Percentiles rank a stretch among this genome's conserved stretches.
Evolutionary conservation across 352 stramenopile genomes (phyloP).

Genomic region (Pythium biforme): DNA sequence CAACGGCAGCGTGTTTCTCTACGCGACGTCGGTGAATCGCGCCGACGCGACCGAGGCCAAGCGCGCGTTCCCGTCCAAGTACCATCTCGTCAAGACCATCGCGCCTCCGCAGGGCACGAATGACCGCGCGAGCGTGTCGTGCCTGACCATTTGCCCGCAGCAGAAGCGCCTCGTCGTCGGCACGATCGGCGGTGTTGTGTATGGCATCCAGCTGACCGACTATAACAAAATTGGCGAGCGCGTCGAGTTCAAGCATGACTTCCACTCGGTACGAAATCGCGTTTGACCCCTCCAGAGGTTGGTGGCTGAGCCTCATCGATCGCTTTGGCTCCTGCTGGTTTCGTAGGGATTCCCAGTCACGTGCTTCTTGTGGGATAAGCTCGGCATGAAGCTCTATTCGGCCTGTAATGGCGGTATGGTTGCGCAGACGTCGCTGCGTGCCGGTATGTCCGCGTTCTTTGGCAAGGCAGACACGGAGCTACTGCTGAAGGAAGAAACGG

Average conservation of each 20-base stretch:
- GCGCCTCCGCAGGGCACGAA: conserved; percentile 53
- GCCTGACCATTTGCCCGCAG: conserved; percentile 75
- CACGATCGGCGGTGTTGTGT: conserved; percentile 75
- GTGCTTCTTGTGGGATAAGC: conserved; percentile 79
- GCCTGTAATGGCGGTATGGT: conserved; percentile 79
- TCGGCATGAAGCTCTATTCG: conserved; percentile 71
- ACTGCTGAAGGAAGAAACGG: conserved; percentile 83
- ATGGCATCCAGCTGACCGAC: conserved; percentile 76
- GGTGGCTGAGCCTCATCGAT: neutral
- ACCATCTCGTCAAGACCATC: conserved; percentile 89
- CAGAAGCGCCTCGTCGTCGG: conserved; percentile 83
- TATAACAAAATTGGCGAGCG: conserved; percentile 89
- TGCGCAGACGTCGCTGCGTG: conserved; percentile 71
- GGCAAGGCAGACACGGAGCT: conserved; percentile 79
- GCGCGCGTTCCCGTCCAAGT: conserved; percentile 48
- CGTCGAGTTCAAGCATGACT: conserved; percentile 86
- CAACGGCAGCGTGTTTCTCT: conserved; percentile 82
- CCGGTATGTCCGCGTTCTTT: conserved; percentile 83
- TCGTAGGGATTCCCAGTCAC: conserved; percentile 70
- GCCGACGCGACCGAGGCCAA: conserved; percentile 34
- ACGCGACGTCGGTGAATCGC: conserved; percentile 53
- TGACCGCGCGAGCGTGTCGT: conserved; percentile 69
- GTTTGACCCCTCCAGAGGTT: neutral
- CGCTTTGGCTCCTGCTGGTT: neutral
- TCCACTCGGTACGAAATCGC: conserved; percentile 50